A percentile compares a stretch with the other conserved stretches of the same genome.
phyloP scores from a whole-genome alignment of 768 basidiomycete species.

The Kwoniella dendrophila region DNA sequence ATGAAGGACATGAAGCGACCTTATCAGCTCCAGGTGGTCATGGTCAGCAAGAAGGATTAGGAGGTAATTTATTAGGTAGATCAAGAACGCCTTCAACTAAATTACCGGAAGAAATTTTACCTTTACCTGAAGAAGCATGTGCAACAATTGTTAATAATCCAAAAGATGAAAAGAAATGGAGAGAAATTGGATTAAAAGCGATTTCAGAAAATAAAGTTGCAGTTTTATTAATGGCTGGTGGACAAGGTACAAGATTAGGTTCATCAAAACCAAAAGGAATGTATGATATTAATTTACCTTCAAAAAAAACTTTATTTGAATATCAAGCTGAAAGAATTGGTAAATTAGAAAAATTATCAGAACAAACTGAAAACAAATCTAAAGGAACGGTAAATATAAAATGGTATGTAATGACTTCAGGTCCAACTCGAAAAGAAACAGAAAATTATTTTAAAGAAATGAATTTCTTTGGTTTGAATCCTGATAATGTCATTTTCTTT shows the following conservation, averaged over 20 bases:
- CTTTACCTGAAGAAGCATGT: conserved; percentile 75
- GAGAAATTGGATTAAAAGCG: conserved; percentile 74
- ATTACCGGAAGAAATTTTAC: conserved; percentile 65
- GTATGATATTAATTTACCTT: conserved; percentile 94
- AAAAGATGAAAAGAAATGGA: conserved; percentile 67
- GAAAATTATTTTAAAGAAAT: conserved; percentile 79
- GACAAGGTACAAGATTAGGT: conserved; percentile 93
- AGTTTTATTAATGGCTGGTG: conserved; percentile 97
- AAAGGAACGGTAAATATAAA: conserved; percentile 72
- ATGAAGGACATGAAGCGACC: conserved; percentile 27
- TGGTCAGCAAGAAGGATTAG: conserved; percentile 5
- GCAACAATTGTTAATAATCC: conserved; percentile 64
- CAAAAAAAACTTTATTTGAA: conserved; percentile 91
- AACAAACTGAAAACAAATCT: conserved; percentile 53
- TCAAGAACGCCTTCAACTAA: conserved; percentile 38
- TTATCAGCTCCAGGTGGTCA: conserved; percentile 15
- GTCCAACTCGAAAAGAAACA: conserved; percentile 85
- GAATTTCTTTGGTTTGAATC: conserved; percentile 76
- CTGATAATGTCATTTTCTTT: conserved; percentile 84
- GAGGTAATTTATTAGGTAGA: conserved; percentile 37
- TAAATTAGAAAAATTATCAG: conserved; percentile 72
- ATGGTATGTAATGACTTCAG: conserved; percentile 99
- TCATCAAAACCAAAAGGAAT: conserved; percentile 93
- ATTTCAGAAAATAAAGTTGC: conserved; percentile 81
- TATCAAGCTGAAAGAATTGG: conserved; percentile 95